Conservation (phyloP, 2,329 filamentous ascomycete genomes). For the Fusarium odoratissimum region DNA sequence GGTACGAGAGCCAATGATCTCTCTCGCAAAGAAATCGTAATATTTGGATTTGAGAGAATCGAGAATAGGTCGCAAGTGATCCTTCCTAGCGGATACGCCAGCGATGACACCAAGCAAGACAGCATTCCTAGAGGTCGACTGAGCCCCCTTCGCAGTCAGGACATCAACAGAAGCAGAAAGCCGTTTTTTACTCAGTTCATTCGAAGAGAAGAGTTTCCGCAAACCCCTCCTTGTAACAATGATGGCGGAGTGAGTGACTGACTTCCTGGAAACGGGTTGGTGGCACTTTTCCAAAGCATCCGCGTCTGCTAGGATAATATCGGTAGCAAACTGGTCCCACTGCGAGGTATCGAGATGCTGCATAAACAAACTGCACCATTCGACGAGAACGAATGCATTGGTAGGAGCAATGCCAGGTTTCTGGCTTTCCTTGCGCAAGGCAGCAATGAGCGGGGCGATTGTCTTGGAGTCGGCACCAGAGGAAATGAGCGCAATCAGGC, state of each 20-base stretch:
- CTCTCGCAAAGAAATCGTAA: constrained; percentile 85
- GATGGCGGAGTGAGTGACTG: constrained; percentile 78
- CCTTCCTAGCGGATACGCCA: constrained; percentile 82
- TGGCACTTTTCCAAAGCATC: constrained; percentile 83
- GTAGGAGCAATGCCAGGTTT: constrained; percentile 82
- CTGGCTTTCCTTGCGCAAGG: constrained; percentile 76
- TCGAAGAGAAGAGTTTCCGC: constrained; percentile 74
- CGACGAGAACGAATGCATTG: constrained; percentile 87
- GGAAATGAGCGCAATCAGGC: constrained; percentile 75
- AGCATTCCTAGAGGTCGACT: constrained; percentile 76
- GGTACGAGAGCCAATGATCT: constrained; percentile 83
- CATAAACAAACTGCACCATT: constrained; percentile 88
- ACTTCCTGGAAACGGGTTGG: constrained; percentile 70
- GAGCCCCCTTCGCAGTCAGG: constrained; percentile 75
- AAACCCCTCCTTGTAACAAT: constrained; percentile 83
- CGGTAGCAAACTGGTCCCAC: constrained; percentile 73
- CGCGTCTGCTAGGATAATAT: constrained; percentile 76
- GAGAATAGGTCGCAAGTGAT: constrained; percentile 70
- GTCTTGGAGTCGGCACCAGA: constrained; percentile 64
- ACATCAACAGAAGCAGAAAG: constrained; percentile 72
- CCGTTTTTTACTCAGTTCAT: constrained; percentile 66
- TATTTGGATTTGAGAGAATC: constrained; percentile 75
- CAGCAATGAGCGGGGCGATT: constrained; percentile 73
- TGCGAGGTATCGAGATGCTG: constrained; percentile 72
- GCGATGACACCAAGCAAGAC: constrained; percentile 86